Percentiles rank a stretch among this genome's conserved stretches.
These are phyloP conservation scores for Pichia inconspicua DNA, from an alignment of 1,139 yeast genomes.

Conservation along the genomic window DNA sequence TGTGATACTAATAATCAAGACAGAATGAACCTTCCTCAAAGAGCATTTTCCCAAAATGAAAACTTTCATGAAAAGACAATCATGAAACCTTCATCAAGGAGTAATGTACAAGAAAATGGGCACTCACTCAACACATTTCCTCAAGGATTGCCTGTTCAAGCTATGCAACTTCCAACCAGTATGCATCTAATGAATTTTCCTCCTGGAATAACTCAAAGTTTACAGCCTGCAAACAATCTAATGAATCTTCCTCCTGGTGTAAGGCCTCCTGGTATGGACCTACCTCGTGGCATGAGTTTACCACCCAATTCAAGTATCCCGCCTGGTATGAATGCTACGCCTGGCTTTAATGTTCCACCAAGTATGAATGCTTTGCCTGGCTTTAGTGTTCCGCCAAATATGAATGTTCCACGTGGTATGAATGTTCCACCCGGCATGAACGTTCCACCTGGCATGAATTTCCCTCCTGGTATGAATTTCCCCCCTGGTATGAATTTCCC, in stretches of 20 bases:
- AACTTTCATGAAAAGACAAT: too few species aligned
- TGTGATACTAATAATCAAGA: too few species aligned
- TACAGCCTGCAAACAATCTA: neutral
- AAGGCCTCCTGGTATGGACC: slow-evolving; percentile 1
- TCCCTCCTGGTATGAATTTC: neutral
- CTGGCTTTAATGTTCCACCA: neutral
- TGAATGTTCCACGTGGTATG: neutral
- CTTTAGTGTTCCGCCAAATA: neutral
- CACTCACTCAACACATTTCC: neutral
- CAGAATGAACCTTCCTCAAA: too few species aligned
- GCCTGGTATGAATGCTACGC: neutral
- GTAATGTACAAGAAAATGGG: neutral
- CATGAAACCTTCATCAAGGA: too few species aligned
- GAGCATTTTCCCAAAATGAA: too few species aligned
- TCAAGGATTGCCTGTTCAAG: neutral
- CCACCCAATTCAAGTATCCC: too few species aligned
- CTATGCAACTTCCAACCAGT: neutral
- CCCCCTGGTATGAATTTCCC: neutral
- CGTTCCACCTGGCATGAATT: neutral
- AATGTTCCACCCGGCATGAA: neutral
- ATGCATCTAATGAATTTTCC: neutral
- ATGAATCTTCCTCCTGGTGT: neutral
- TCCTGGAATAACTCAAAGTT: neutral
- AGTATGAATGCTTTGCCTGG: neutral
- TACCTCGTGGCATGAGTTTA: slow-evolving; percentile 1